Base-by-base conservation (phyloP, 257 asterid genomes). In the Nicotiana paniculata region DNA sequence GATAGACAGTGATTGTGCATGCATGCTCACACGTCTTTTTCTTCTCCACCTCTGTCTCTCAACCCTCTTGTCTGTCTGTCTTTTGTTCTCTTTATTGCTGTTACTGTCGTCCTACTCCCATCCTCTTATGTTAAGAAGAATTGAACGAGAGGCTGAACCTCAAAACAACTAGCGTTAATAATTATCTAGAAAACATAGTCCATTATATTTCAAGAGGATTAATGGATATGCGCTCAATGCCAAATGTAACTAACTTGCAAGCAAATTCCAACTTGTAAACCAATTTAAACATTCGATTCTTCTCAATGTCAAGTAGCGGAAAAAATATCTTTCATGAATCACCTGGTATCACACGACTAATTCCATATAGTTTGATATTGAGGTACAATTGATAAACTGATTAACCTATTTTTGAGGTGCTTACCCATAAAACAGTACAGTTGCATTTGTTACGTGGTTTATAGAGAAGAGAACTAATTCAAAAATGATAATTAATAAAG, bases 21-120 rank as follows among this genome's bases (percentile, higher is more conserved):
- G 88, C 90, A 79, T 77, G 81, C 91, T 85, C 89, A 82, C 86
- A 81, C 83, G 89, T 90, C 93, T 39, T 83, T 90, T 91, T 90
- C 96, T 59, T 68, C 79, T 33, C 32, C 69, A 46, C 55, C 54
- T 1, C 6, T 18, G 30, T 67, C 55, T 17, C 63, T 32, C 9
- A 43, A 43, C 10, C 48, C 9, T 4, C 26, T 37, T 43, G 48
- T 43, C 48, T 43, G 11, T 59, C 53, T 48, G 3, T 51, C 3
- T 26, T 46, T 28, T 0, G 1, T 21, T 9, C 15, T 64, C 55
- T 13, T 13, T 18, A 4, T 43, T 70, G 69, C 28, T 21, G 35
- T 10, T 69, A 0, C 21, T n/a, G 18, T 18, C 26, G 63, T 39
- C 43, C 70, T 72, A 26, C 53, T 72, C 61, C 8, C 6, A n/a